Conservation (phyloP, 768 basidiomycete genomes). For the Termitomyces sp. region DNA sequence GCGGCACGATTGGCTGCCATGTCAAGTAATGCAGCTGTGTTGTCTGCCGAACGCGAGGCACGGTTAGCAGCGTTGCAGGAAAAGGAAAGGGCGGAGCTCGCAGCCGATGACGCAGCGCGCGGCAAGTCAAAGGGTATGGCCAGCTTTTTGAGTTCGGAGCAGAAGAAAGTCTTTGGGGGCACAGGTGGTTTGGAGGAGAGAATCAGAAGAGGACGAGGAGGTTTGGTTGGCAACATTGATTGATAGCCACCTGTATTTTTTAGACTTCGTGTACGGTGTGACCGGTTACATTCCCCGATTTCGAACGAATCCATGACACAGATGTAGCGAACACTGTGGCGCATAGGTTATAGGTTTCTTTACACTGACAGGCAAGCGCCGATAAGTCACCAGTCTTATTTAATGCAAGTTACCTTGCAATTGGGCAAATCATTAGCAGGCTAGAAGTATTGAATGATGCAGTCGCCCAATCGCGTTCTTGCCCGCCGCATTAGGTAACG, state of each 20-base stretch:
- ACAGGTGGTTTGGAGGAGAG: conserved; percentile 77
- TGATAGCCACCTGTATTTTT: conserved; percentile 22
- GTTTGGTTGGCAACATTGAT: conserved; percentile 66
- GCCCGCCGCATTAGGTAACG: neutral
- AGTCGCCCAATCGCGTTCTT: neutral
- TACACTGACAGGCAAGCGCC: neutral
- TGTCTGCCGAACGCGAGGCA: conserved; percentile 69
- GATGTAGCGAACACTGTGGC: neutral
- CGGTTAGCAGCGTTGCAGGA: conserved; percentile 67
- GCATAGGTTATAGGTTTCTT: neutral
- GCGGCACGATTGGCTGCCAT: conserved; percentile 90
- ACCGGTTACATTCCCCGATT: neutral
- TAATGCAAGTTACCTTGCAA: neutral
- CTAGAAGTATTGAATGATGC: neutral
- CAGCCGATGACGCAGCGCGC: conserved; percentile 66
- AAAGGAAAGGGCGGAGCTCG: conserved; percentile 77
- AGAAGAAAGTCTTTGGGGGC: conserved; percentile 83
- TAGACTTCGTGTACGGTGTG: neutral
- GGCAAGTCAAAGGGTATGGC: conserved; percentile 77
- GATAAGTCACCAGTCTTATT: neutral
- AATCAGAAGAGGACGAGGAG: conserved; percentile 69
- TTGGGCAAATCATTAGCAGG: no score
- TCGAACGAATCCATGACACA: neutral
- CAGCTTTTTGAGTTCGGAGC: conserved; percentile 77
- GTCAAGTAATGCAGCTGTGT: conserved; percentile 66